A percentile compares a stretch with the other conserved stretches of the same genome.
Conservation (phyloP, 768 basidiomycete genomes). For the Crassisporium funariophilum region DNA sequence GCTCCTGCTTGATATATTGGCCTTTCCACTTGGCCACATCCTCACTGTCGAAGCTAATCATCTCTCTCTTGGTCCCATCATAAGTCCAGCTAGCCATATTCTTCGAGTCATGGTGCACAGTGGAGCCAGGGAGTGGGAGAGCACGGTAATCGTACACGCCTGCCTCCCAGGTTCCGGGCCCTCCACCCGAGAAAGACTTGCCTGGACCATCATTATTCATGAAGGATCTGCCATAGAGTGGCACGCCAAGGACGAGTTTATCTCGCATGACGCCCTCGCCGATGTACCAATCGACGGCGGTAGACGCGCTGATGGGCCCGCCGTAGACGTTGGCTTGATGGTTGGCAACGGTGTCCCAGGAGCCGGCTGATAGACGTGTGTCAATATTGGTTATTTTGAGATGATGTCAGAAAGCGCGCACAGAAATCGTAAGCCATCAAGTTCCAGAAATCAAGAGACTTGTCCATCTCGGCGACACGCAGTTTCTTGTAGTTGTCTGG, state of each 20-base stretch:
- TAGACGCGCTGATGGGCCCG: constrained; percentile 60
- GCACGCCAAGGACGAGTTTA: constrained; percentile 90
- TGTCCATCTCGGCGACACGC: constrained; percentile 81
- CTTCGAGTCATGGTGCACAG: constrained; percentile 64
- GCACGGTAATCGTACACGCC: constrained; percentile 93
- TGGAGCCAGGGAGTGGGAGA: constrained; percentile 75
- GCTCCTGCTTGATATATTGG: constrained; percentile 73
- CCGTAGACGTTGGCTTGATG: constrained; percentile 89
- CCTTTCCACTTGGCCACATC: constrained; percentile 74
- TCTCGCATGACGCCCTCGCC: constrained; percentile 68
- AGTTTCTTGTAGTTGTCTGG: constrained; percentile 82
- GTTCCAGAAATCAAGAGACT: constrained; percentile 93
- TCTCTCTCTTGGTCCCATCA: constrained; percentile 71
- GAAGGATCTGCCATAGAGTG: constrained; percentile 93
- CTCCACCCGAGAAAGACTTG: constrained; percentile 75
- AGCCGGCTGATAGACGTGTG: constrained; percentile 53
- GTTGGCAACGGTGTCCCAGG: constrained; percentile 70
- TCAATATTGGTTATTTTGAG: constrained; percentile 2
- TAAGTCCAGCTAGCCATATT: constrained; percentile 83
- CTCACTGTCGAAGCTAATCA: constrained; percentile 82
- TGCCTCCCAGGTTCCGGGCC: constrained; percentile 88
- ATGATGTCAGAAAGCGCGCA: constrained; percentile 29
- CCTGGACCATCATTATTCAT: constrained; percentile 84
- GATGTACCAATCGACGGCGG: constrained; percentile 71
- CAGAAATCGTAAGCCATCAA: constrained; percentile 93